Conservation (phyloP, 176 grass and related monocot genomes). For the Elymus sibiricus region DNA sequence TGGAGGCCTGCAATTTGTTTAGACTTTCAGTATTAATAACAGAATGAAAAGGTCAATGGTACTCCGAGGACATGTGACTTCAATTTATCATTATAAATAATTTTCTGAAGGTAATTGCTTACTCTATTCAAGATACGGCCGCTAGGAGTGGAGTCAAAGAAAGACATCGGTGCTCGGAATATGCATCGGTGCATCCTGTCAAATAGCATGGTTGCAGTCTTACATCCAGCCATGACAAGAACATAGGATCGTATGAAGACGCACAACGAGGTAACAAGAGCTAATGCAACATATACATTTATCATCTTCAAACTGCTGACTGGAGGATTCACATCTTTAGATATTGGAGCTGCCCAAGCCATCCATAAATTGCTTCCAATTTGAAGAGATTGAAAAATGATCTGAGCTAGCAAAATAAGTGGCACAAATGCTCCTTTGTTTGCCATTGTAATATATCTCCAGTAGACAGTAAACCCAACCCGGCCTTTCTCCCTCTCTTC, state of each 20-base stretch:
- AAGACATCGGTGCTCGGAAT: conserved; percentile 29
- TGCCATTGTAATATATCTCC: not conserved
- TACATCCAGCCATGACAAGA: not conserved
- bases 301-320: not conserved
- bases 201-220: not conserved
- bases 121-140: conserved; percentile 17
- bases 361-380: not conserved
- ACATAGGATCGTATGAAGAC: not conserved
- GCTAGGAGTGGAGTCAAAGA: conserved; percentile 27
- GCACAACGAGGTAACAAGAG: not conserved
- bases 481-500: not conserved
- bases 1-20: no score
- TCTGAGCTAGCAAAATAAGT: not conserved
- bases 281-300: not conserved
- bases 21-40: no score
- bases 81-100: no score
- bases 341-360: not conserved
- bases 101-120: not conserved
- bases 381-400: not conserved
- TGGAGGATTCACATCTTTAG: not conserved
- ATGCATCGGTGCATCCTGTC: conserved; percentile 11
- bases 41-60: no score
- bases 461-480: not conserved
- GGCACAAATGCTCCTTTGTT: not conserved
- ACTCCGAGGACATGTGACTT: no score